Evolutionary conservation across 2,329 filamentous ascomycete species (phyloP), one percentile per base, ranked within the genome.

Genomic region (Pestalotiopsis sp.): DNA sequence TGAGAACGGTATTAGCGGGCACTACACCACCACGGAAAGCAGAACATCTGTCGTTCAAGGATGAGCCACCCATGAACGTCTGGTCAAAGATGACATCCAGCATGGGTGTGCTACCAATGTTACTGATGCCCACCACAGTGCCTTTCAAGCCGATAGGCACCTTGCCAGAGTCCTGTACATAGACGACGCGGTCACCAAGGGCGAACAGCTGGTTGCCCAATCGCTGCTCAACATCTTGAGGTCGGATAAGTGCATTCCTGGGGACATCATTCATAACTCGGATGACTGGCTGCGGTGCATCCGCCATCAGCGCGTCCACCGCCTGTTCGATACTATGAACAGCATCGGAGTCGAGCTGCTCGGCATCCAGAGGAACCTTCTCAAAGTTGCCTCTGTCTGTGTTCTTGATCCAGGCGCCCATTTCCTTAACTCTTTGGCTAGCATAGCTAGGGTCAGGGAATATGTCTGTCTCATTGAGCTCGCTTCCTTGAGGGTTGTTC

Each of bases 61-160:
- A 96, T 1, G 95, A 98, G 71, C 96, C 96, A 77, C 94, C 97
- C 95, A 99, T 98, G 81, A 99, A 99, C 0, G 94, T 92, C 13
- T 90, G 89, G 78, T 99, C 97, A 81, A 97, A 99, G 7, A 99
- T 91, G 68, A 98, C 89, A 78, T 99, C 96, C 49, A 99, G 86
- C 68, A 98, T 86, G 61, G 93, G 89, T 31, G 91, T 92, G 68
- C 93, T 92, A 23, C 94, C 87, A 38, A 95, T 98, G 68, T 93
- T 92, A 70, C 94, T 98, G 77, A 98, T 92, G 45, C 96, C 96
- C 68, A 97, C 92, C n/a, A 99, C 93, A 1, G 96, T 98, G 75
- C 97, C 96, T 66, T 92, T 90, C 66, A 93, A 93, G 45, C 93
- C 95, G 75, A 99, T 97, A 1, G 96, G 96, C 1, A 99, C 95